Conservation (phyloP, 139 green algal genomes). For the Haematococcus lacustris region DNA sequence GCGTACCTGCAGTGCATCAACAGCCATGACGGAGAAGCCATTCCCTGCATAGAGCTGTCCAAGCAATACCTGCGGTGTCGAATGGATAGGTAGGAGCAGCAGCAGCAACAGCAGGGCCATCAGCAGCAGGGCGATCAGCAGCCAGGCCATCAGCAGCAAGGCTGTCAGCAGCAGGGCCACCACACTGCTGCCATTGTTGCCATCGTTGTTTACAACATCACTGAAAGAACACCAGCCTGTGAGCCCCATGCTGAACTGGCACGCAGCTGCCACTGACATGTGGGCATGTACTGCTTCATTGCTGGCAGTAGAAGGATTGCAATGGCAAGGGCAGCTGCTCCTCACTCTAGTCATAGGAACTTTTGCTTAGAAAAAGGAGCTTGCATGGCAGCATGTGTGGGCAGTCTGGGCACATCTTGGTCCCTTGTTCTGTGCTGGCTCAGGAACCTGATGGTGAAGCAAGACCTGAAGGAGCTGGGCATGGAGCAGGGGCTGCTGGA, state of each 20-base stretch:
- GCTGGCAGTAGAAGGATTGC: too few relatives aligned
- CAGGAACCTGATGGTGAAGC: not conserved
- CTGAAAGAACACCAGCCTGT: not conserved
- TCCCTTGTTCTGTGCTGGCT: not conserved
- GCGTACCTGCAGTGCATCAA: slow-evolving; percentile 79
- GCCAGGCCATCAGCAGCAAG: not conserved
- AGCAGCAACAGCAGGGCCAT: not conserved
- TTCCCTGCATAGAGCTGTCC: slow-evolving; percentile 58
- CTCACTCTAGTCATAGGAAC: not conserved
- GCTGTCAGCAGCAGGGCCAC: not conserved
- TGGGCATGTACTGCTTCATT: too few relatives aligned
- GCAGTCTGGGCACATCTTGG: not conserved
- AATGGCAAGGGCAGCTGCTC: not conserved
- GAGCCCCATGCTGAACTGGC: not conserved
- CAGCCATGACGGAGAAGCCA: slow-evolving; percentile 42
- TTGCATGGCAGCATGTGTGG: not conserved
- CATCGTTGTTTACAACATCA: not conserved
- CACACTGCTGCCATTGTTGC: not conserved
- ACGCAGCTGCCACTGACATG: not conserved
- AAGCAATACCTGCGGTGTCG: slow-evolving; percentile 83
- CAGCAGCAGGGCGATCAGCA: not conserved
- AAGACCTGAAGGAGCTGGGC: not conserved
- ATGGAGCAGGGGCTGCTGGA: too few relatives aligned
- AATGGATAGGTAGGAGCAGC: slow-evolving; percentile 67
- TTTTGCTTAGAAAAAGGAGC: not conserved